phyloP scores from a whole-genome alignment of 2,329 filamentous ascomycete genomes.

The Cercospora berteroae region DNA sequence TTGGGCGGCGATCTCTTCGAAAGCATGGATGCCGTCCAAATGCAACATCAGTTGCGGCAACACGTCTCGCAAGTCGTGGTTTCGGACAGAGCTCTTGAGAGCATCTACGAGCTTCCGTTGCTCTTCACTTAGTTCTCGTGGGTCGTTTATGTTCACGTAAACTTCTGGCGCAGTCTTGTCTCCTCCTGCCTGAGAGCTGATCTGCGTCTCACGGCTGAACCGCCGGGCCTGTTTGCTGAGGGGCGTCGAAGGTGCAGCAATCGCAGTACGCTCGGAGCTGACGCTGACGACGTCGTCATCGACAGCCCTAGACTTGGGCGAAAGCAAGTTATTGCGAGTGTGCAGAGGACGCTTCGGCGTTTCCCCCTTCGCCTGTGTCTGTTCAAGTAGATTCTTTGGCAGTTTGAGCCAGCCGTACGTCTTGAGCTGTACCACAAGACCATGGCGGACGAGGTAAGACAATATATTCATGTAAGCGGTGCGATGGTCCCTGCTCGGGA shows the following conservation, averaged over 20 bases:
- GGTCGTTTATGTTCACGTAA: constrained; percentile 25
- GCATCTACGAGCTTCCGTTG: constrained; percentile 19
- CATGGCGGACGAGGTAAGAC: constrained; percentile 87
- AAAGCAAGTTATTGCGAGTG: constrained; percentile 26
- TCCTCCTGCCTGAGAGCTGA: background rate
- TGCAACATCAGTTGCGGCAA: constrained; percentile 79
- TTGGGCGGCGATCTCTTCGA: constrained; percentile 82
- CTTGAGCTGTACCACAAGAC: constrained; percentile 90
- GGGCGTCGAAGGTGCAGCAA: constrained; percentile 15
- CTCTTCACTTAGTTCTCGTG: constrained; percentile 19
- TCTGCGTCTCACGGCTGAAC: constrained; percentile 15
- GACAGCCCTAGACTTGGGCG: constrained; percentile 25
- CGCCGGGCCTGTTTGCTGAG: constrained; percentile 14
- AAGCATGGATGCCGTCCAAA: constrained; percentile 78
- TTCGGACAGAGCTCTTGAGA: constrained; percentile 28
- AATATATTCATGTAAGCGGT: constrained; percentile 86
- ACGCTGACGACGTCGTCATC: constrained; percentile 33
- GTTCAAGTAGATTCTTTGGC: constrained; percentile 62
- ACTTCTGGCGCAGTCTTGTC: background rate
- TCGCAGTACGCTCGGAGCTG: constrained; percentile 30
- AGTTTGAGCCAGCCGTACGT: constrained; percentile 76
- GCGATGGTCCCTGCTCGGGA: constrained; percentile 83
- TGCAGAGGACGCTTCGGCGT: constrained; percentile 11
- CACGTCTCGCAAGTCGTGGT: constrained; percentile 59
- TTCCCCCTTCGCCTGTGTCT: background rate